Conservation (phyloP, 495 filamentous ascomycete species). For the Lineolata rhizophorae region DNA sequence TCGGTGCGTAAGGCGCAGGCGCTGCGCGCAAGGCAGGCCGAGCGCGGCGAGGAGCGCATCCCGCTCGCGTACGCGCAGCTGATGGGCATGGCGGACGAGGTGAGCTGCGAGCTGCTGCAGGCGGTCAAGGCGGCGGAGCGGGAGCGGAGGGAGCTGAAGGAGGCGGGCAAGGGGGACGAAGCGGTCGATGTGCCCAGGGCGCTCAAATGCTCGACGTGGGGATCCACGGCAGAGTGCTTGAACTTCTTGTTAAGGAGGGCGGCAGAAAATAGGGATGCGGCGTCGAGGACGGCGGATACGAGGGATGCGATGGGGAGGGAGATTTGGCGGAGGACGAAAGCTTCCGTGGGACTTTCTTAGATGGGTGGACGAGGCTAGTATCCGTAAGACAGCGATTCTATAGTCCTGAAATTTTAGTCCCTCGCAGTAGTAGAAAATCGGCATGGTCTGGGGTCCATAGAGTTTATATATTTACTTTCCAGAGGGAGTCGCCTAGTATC, state of each 20-base stretch:
- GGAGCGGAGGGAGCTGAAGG: too few relatives aligned
- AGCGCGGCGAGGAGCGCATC: constrained; percentile 21
- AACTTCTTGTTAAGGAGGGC: constrained; percentile 73
- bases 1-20: constrained; percentile 51
- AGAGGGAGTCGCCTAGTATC: too few relatives aligned
- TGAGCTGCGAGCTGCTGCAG: constrained; percentile 59
- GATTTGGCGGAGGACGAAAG: constrained; percentile 35
- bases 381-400: too few relatives aligned
- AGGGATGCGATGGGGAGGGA: constrained; percentile 53
- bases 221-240: constrained; percentile 77
- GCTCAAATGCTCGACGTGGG: constrained; percentile 88
- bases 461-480: too few relatives aligned
- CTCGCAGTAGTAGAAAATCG: too few relatives aligned
- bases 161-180: constrained; percentile 8
- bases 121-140: constrained; percentile 7
- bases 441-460: too few relatives aligned
- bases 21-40: constrained; percentile 29
- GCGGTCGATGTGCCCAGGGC: constrained; percentile 31
- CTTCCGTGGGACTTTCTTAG: constrained; percentile 6
- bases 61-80: constrained; percentile 73
- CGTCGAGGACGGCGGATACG: constrained; percentile 52
- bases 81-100: constrained; percentile 93
- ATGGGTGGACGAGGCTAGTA: too few relatives aligned
- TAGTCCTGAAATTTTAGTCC: too few relatives aligned
- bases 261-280: constrained; percentile 80